A percentile compares a stretch with the other conserved stretches of the same genome.
phyloP scores from a whole-genome alignment of 192 early-diverging fungal species.

The Paraglomus brasilianum region DNA sequence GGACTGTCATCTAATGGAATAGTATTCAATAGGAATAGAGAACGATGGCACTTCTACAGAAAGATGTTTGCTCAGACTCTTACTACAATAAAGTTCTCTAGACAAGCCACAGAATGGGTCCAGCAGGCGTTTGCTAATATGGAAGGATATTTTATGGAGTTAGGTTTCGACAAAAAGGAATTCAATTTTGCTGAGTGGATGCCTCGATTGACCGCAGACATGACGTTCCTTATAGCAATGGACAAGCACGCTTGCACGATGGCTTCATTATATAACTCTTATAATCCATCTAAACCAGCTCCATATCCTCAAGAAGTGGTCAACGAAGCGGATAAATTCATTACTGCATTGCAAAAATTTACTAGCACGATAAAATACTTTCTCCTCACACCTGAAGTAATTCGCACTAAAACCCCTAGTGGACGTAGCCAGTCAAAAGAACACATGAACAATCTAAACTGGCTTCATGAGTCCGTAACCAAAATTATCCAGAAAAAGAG shows the following conservation, averaged over 20 bases:
- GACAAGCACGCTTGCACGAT: no score
- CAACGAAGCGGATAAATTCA: not conserved
- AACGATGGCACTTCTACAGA: slow-evolving; percentile 16
- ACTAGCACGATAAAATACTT: slow-evolving; percentile 1
- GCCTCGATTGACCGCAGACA: slow-evolving; percentile 1
- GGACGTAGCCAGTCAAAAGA: not conserved
- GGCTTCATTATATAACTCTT: not conserved
- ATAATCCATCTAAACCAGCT: not conserved
- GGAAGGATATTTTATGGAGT: not conserved
- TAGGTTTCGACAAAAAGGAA: not conserved
- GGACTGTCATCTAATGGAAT: slow-evolving; percentile 2
- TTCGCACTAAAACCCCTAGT: slow-evolving; percentile 4
- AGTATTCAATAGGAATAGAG: slow-evolving; percentile 1
- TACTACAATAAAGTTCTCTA: slow-evolving; percentile 33
- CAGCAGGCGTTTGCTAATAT: slow-evolving; percentile 3
- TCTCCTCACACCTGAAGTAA: not conserved
- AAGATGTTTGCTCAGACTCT: slow-evolving; percentile 6
- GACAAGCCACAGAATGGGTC: slow-evolving; percentile 1
- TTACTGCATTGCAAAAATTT: slow-evolving; percentile 1
- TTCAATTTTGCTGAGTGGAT: slow-evolving; percentile 11
- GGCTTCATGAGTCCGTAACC: not conserved
- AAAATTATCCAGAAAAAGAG: slow-evolving; percentile 20
- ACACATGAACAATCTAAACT: not conserved
- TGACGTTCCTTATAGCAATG: not conserved
- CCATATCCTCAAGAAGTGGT: not conserved